Conservation (phyloP, 306 rosid species). For the Rubus idaeus region DNA sequence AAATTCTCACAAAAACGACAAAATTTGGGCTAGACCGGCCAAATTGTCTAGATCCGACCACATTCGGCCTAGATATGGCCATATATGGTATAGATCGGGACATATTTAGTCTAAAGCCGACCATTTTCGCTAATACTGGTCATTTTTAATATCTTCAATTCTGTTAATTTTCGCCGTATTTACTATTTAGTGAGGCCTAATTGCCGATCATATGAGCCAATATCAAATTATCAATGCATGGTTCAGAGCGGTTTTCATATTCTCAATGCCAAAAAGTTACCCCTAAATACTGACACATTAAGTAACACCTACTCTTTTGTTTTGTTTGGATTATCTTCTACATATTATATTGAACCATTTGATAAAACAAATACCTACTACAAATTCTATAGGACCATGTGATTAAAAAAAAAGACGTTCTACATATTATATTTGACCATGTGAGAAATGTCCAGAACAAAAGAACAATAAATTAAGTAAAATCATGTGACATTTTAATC, state of each 20-base stretch:
- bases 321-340: not conserved
- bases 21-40: no score
- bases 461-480: no score
- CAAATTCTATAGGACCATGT: not conserved
- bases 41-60: no score
- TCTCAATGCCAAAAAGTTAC: not conserved
- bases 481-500: no score
- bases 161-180: not conserved
- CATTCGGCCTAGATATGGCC: no score
- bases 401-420: not conserved
- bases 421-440: not conserved
- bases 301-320: not conserved
- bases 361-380: not conserved
- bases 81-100: no score
- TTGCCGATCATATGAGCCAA: not conserved
- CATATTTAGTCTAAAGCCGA: no score
- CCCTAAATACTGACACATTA: not conserved
- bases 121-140: no score
- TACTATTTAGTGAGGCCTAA: not conserved
- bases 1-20: no score
- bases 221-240: not conserved
- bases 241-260: not conserved
- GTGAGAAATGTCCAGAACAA: not conserved
- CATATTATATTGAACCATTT: not conserved
- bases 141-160: no score